Percentiles rank a stretch among this genome's conserved stretches.
Evolutionary conservation across 148 eudicot species (phyloP).

Genomic region (Rhododendron griersonianum): DNA sequence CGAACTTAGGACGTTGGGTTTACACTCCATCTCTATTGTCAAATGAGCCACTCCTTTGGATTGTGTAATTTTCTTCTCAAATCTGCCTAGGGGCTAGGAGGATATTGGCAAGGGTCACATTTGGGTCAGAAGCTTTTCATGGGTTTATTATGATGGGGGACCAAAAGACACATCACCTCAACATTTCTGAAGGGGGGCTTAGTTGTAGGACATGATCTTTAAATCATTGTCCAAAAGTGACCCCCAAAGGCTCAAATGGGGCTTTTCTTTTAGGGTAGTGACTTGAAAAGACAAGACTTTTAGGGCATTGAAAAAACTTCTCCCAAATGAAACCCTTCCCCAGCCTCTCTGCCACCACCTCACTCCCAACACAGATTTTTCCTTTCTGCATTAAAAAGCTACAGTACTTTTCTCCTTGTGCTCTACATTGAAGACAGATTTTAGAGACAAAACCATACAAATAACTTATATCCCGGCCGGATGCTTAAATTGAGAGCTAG

Average conservation of each 20-base stretch:
- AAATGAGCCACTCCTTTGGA: not conserved
- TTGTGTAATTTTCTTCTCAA: not conserved
- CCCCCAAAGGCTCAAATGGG: not conserved
- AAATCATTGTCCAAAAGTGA: slow-evolving; percentile 13
- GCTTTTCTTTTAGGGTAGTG: slow-evolving; percentile 1
- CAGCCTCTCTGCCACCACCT: not conserved
- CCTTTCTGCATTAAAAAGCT: not conserved
- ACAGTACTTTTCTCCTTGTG: not conserved
- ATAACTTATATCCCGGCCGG: not conserved
- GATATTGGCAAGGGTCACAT: not conserved
- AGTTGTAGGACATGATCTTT: slow-evolving; percentile 9
- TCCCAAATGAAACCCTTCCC: not conserved
- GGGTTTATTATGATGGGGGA: not conserved
- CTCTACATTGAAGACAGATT: not conserved
- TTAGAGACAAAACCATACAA: not conserved
- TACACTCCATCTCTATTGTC: not conserved
- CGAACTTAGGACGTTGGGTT: not conserved
- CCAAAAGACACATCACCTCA: slow-evolving; percentile 6
- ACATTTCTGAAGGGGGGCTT: not conserved
- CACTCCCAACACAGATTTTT: not conserved
- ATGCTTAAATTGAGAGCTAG: not conserved
- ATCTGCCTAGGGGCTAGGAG: not conserved
- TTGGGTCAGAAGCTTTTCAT: not conserved
- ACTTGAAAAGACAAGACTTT: not conserved
- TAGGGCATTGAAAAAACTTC: not conserved